Evolutionary conservation across 2,329 filamentous ascomycete species (phyloP), one percentile per base, ranked within the genome.

Genomic region (Escovopsis sp.): DNA sequence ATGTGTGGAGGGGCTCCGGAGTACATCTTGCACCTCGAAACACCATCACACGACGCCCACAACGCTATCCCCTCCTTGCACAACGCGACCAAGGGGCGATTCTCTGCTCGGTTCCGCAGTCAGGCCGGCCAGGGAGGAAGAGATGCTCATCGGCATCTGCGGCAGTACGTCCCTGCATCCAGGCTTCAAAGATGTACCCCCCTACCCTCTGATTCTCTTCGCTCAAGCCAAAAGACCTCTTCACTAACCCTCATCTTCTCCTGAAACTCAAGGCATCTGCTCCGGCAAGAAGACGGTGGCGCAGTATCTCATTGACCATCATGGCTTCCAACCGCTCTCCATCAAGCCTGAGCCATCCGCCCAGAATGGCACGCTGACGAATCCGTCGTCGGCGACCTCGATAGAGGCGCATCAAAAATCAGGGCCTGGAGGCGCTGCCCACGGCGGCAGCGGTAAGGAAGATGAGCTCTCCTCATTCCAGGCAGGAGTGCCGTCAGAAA

Each of bases 281-380:
- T 78, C 88, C 33, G 90, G 90, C 50, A 96, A 94, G 63, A 78
- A 76, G 53, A 84, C 85, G 9, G 83, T 96, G 44, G 86, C 86
- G 39, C 73, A 83, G 36, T 94, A 93, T 54, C 72, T 98, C 8
- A 73, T 87, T 43, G 72, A 86, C 43, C 73, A 87, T 44, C 81
- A 94, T 57, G 76, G 73, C 41, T 98, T 96, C 60, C 75, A 71
- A 41, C 72, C 73, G 32, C 69, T 94, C 38, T 68, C 72, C 47
- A 66, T 94, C 21, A 40, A 48, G 37, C 37, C 39, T 32, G 25
- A 39, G 15, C 18, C 26, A 18, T 15, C 8, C 13, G 27, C 5
- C 13, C 8, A 14, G 6, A 14, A 29, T 14, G 27, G 32, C 19
- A 27, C 38, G n/a, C 35, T 38, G 9, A 36, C 43, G 14, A 31